phyloP scores from a whole-genome alignment of 441 rosid genomes.

The Euphorbia schlechtendalii region DNA sequence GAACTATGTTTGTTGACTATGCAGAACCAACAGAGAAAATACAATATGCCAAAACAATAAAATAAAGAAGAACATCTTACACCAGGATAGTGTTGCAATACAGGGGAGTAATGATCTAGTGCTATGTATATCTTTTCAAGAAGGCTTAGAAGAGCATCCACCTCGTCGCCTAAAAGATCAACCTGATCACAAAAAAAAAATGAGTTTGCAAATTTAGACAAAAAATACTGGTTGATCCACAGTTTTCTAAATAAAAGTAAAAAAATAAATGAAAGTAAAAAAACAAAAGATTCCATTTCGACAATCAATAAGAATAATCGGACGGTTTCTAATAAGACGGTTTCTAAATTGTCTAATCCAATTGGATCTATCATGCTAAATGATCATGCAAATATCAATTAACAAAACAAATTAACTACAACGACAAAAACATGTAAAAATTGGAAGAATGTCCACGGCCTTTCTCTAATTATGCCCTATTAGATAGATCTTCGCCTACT shows the following conservation, averaged over 20 bases:
- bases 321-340: no score
- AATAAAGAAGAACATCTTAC: constrained; percentile 39
- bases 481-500: neutral
- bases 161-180: constrained; percentile 91
- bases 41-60: neutral
- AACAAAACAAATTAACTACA: neutral
- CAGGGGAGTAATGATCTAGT: constrained; percentile 87
- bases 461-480: neutral
- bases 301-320: no score
- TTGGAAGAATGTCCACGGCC: neutral
- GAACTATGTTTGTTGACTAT: neutral
- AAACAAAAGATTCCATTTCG: no score
- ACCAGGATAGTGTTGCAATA: constrained; percentile 85
- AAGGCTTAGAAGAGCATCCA: constrained; percentile 61
- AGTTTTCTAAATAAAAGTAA: no score
- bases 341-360: no score
- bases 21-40: neutral
- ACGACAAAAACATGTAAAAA: neutral
- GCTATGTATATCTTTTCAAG: constrained; percentile 94
- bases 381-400: neutral
- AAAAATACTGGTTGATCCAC: no score
- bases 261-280: no score
- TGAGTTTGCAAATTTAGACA: no score
- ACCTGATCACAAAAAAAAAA: constrained; percentile 38
- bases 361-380: no score